phyloP scores from a whole-genome alignment of 2,329 filamentous ascomycete genomes.

The Penicillium capsulatum region DNA sequence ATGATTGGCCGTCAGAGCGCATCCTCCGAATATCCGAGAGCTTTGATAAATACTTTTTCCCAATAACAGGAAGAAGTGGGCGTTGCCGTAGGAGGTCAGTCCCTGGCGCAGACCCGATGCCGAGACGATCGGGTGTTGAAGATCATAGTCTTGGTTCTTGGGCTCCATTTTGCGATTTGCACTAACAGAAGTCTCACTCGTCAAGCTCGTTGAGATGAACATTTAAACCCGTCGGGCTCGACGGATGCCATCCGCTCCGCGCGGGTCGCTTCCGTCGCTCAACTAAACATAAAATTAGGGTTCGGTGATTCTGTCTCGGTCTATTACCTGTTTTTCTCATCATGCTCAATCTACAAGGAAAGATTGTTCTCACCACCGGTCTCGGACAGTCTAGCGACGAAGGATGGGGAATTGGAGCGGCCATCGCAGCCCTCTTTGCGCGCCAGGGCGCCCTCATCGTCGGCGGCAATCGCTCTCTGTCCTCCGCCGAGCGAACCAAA shows the following conservation, averaged over 20 bases:
- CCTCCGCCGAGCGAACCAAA: slow-evolving; percentile 7
- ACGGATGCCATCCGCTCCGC: not conserved
- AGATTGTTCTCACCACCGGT: slow-evolving; percentile 8
- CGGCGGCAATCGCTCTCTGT: slow-evolving; percentile 7
- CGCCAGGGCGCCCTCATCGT: slow-evolving; percentile 8
- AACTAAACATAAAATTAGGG: not conserved
- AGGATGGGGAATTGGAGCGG: slow-evolving; percentile 12
- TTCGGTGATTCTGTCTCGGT: not conserved
- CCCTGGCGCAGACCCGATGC: too few relatives aligned
- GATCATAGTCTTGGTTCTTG: too few relatives aligned
- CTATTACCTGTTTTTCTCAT: not conserved
- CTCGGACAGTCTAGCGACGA: slow-evolving; percentile 11
- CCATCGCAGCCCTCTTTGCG: slow-evolving; percentile 6
- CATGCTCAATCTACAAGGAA: slow-evolving; percentile 18
- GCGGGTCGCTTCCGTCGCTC: not conserved
- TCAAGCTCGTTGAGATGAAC: too few relatives aligned
- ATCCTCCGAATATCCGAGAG: too few relatives aligned
- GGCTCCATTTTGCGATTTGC: too few relatives aligned
- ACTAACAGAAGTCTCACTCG: too few relatives aligned
- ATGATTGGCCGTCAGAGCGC: too few relatives aligned
- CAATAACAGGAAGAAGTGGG: too few relatives aligned
- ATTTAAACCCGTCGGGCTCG: too few relatives aligned
- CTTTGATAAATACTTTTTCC: too few relatives aligned
- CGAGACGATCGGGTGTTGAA: too few relatives aligned
- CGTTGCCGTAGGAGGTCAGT: too few relatives aligned